A percentile compares a stretch with the other conserved stretches of the same genome.
These are phyloP conservation scores for Penicillium sclerotigenum DNA, from an alignment of 2,329 filamentous ascomycete genomes.

Conservation along the genomic window DNA sequence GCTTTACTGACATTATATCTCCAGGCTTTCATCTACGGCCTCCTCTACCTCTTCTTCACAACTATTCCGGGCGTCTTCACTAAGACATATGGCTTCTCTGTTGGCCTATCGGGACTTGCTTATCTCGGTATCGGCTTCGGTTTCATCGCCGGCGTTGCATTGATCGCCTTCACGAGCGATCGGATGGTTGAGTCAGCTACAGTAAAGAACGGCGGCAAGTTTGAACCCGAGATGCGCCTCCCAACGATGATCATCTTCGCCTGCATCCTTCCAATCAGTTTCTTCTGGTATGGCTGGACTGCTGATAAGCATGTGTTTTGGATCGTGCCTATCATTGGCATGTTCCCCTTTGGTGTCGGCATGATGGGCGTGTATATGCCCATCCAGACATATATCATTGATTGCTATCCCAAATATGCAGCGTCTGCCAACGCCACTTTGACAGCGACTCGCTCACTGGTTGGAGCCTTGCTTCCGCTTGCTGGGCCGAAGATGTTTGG, in stretches of 20 bases:
- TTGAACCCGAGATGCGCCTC: constrained; percentile 48
- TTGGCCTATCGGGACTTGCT: constrained; percentile 44
- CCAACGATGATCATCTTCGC: constrained; percentile 55
- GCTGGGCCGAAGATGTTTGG: constrained; percentile 17
- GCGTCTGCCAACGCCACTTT: constrained; percentile 53
- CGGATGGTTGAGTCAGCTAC: constrained; percentile 25
- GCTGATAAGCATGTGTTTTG: constrained; percentile 52
- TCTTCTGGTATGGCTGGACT: constrained; percentile 59
- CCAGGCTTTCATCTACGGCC: constrained; percentile 48
- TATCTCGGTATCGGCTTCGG: constrained; percentile 50
- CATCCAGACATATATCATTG: constrained; percentile 61
- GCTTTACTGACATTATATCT: not conserved
- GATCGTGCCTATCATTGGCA: constrained; percentile 59
- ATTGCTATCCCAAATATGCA: constrained; percentile 49
- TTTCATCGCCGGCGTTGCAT: constrained; percentile 30
- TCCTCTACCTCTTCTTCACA: constrained; percentile 53
- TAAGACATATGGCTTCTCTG: constrained; percentile 46
- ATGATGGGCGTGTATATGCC: constrained; percentile 52
- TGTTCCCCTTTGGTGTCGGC: constrained; percentile 53
- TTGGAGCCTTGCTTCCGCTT: constrained; percentile 20
- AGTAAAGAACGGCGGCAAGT: constrained; percentile 35
- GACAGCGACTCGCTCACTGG: constrained; percentile 53
- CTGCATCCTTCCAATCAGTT: constrained; percentile 52
- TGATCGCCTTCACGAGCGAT: constrained; percentile 35
- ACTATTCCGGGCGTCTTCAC: constrained; percentile 51